Base-by-base conservation (phyloP, 1,139 yeast species). In the Magnusiomyces suaveolens region DNA sequence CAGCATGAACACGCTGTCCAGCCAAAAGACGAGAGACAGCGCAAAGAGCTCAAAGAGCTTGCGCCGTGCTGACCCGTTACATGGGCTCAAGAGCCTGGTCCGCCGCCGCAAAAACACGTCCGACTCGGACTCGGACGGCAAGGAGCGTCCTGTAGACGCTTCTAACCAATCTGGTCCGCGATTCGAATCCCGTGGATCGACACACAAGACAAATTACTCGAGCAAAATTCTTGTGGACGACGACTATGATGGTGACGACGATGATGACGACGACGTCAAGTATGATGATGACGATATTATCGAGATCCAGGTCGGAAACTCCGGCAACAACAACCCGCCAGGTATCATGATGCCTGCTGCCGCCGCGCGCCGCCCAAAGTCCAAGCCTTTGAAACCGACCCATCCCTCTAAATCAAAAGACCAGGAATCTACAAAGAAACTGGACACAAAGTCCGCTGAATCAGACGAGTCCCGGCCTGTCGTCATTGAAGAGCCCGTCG, bases 21-120 rank as follows among this genome's bases (percentile, higher is more conserved):
- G 23, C 36, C 24, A 32, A 25, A 46, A 29, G 3, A 46, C 24
- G 2, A 29, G 38, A 26, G 23, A 46, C 12, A 46, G 48, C 24
- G 23, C 21, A 12, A n/a, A 20, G 10, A 48, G 51, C 23, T 26
- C 33, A 10, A 48, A 36, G 14, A 48, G 51, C 23, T 24, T 29
- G 21, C 51, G 43, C 16, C 29, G 51, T 23, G 29, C 51, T 26
- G 43, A 48, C 24, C 43, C 44, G 12, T 23, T 36, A 24, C 23
- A 48, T 18, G n/a, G 44, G 2, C 32, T 39, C 21, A 48, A 48
- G 38, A 8, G 16, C 29, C 6, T 26, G 48, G 38, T 26, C 16
- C 48, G 48, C 23, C 24, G 33, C 29, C 23, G 36, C 16, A n/a
- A 46, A 46, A n/a, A 36, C 38, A 23, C 4, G n/a, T 24, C 33